Conservation (phyloP, 83 land plant genomes). For the Diphasiastrum complanatum region DNA sequence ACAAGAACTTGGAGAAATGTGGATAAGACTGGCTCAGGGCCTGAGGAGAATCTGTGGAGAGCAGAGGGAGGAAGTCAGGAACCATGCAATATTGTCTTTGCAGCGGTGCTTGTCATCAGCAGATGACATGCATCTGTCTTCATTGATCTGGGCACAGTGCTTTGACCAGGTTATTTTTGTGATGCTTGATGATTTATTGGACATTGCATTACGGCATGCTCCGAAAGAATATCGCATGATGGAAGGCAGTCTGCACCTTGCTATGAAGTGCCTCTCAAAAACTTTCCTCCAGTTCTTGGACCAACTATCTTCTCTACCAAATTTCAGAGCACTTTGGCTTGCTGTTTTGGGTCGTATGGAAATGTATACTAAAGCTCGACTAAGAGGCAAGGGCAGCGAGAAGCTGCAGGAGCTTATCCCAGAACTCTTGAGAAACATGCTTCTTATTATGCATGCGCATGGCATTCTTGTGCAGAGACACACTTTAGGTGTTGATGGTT, state of each 20-base stretch:
- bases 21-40: conserved; percentile 80
- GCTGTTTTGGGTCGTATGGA: conserved; percentile 86
- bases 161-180: conserved; percentile 80
- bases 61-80: conserved; percentile 93
- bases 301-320: conserved; percentile 52
- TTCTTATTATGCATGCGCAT: conserved; percentile 60
- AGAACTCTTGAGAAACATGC: conserved; percentile 68
- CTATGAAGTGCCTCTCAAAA: conserved; percentile 74
- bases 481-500: conserved; percentile 72
- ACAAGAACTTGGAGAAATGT: conserved; percentile 88
- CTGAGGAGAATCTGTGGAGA: conserved; percentile 76
- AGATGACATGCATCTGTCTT: conserved; percentile 51
- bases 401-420: conserved; percentile 82
- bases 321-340: conserved; percentile 82
- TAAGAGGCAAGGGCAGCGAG: conserved; percentile 80
- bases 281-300: conserved; percentile 64
- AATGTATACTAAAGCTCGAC: conserved; percentile 71
- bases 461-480: conserved; percentile 65
- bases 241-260: conserved; percentile 67
- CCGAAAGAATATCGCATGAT: conserved; percentile 88
- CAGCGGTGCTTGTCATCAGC: conserved; percentile 65
- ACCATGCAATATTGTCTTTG: conserved; percentile 71
- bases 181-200: conserved; percentile 87
- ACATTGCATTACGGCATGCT: conserved; percentile 73
- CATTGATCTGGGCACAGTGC: conserved; percentile 65